phyloP scores from a whole-genome alignment of 495 filamentous ascomycete genomes.

The Viridothelium virens region DNA sequence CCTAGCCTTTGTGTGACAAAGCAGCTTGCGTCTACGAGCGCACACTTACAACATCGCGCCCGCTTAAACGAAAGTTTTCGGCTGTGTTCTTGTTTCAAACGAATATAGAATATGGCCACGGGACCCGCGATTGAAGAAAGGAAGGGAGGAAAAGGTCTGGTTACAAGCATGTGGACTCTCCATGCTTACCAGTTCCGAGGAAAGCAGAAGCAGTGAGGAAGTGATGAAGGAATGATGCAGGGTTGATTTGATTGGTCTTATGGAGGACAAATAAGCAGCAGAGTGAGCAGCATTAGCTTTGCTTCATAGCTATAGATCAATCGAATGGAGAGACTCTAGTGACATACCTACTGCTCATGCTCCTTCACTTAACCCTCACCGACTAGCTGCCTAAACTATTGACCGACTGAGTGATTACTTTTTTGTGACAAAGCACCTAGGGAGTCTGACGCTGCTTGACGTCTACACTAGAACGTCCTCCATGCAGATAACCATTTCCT shows the following conservation, averaged over 20 bases:
- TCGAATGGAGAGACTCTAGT: not conserved
- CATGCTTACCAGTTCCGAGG: not conserved
- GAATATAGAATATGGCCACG: not conserved
- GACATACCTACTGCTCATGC: not conserved
- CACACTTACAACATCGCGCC: not conserved
- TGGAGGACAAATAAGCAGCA: not conserved
- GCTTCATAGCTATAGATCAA: conserved; percentile 1
- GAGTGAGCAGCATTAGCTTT: not conserved
- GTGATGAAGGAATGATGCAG: not conserved
- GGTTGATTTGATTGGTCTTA: not conserved
- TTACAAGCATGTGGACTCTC: not conserved
- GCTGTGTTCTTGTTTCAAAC: not conserved
- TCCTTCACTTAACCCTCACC: not conserved
- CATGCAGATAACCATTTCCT: not conserved
- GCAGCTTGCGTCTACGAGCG: too few species aligned
- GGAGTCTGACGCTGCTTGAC: not conserved
- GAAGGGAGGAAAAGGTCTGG: not conserved
- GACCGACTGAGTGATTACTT: not conserved
- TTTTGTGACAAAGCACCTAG: not conserved
- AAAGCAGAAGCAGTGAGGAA: not conserved
- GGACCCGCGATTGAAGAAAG: not conserved
- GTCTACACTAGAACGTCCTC: not conserved
- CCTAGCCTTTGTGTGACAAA: not conserved
- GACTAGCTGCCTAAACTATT: not conserved
- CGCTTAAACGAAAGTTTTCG: not conserved